Conservation (phyloP, 1,139 yeast species). For the Suhomyces kunorum region DNA sequence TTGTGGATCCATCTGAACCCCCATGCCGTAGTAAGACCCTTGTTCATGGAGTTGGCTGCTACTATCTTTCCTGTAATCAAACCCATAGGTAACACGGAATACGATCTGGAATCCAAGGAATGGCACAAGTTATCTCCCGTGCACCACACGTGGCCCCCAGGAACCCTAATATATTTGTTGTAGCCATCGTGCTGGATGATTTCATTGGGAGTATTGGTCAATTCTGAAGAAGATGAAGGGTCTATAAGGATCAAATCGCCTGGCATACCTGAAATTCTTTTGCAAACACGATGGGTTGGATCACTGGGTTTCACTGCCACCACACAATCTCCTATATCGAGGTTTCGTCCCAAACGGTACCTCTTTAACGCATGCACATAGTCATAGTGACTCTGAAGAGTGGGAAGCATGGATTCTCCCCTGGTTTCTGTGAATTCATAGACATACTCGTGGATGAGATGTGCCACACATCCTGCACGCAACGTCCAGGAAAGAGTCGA, state of each 20-base stretch:
- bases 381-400: constrained; percentile 72
- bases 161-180: constrained; percentile 65
- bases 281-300: constrained; percentile 83
- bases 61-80: constrained; percentile 83
- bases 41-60: constrained; percentile 56
- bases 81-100: constrained; percentile 86
- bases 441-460: constrained; percentile 62
- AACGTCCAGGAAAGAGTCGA: constrained; percentile 49
- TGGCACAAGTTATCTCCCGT: constrained; percentile 91
- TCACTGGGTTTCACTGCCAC: constrained; percentile 91
- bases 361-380: constrained; percentile 76
- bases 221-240: constrained; percentile 64
- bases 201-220: constrained; percentile 43
- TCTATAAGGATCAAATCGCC: constrained; percentile 83
- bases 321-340: constrained; percentile 81
- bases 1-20: constrained; percentile 58
- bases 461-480: constrained; percentile 69
- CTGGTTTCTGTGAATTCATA: constrained; percentile 80
- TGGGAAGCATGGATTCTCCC: constrained; percentile 96
- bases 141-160: constrained; percentile 95
- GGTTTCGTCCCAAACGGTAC: constrained; percentile 56
- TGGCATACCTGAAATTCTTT: constrained; percentile 93
- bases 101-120: constrained; percentile 88
- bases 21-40: constrained; percentile 38
- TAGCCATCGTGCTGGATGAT: constrained; percentile 44